Percentiles rank a stretch among this genome's conserved stretches.
Evolutionary conservation across 139 green algal genomes (phyloP).

Genomic region (Chlamydomonas schloesseri): DNA sequence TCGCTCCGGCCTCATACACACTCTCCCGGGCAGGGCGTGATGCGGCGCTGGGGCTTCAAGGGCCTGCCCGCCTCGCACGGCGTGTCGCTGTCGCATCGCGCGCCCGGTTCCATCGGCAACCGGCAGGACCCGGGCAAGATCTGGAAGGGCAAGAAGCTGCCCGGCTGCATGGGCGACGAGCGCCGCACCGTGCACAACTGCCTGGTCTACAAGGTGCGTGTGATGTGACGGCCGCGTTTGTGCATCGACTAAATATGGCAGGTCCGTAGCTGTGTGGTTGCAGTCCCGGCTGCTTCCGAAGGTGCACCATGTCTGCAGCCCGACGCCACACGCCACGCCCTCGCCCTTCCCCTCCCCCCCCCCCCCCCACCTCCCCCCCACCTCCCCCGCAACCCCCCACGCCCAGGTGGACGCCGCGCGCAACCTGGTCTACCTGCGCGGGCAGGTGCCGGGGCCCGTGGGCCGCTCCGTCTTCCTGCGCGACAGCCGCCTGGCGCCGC

Average conservation of each 20-base stretch:
- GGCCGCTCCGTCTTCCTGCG: slow-evolving; percentile 86
- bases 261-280: too few relatives aligned
- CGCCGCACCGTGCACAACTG: slow-evolving; percentile 82
- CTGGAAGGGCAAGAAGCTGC: slow-evolving; percentile 99
- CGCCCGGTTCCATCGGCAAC: slow-evolving; percentile 57
- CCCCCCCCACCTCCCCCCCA: neutral
- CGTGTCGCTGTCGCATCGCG: slow-evolving; percentile 83
- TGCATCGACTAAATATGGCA: too few relatives aligned
- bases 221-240: too few relatives aligned
- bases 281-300: too few relatives aligned
- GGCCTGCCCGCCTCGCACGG: slow-evolving; percentile 94
- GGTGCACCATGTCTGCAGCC: too few relatives aligned
- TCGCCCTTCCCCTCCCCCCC: neutral
- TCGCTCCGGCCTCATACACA: too few relatives aligned
- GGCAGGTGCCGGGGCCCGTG: slow-evolving; percentile 90
- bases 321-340: too few relatives aligned
- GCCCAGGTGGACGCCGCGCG: slow-evolving; percentile 91
- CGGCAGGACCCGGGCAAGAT: slow-evolving; percentile 89
- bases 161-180: slow-evolving; percentile 92
- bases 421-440: slow-evolving; percentile 96
- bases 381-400: neutral
- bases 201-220: slow-evolving; percentile 81
- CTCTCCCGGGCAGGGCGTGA: slow-evolving; percentile 89
- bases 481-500: slow-evolving; percentile 68
- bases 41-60: slow-evolving; percentile 95